Evolutionary conservation across 768 basidiomycete genomes (phyloP), one percentile per base, ranked within the genome.

Genomic region (Coprinopsis cinerea): DNA sequence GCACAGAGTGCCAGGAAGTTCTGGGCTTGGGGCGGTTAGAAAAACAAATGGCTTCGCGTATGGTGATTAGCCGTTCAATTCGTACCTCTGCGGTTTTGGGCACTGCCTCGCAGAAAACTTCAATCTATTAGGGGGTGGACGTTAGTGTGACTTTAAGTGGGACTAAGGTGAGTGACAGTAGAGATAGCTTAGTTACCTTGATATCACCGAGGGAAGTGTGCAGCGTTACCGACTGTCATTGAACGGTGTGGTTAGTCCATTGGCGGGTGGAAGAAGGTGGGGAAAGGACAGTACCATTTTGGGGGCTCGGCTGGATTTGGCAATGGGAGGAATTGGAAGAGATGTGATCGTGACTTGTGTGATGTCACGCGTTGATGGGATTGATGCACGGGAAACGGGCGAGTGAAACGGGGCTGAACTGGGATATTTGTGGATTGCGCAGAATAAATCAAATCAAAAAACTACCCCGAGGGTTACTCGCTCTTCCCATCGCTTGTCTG

Each of bases 1-100:
- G 92, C 96, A 61, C 91, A 93, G 13, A 98, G 76, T 0, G 92
- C 94, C 13, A 99, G 75, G 61, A 98, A 99, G 67, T 98, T 99
- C 93, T 96, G 59, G 27, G 14, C 37, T 18, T 34, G 47, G 48
- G 53, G 51, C 42, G 44, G 48, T 52, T 46, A 32, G 47, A 18
- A 6, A 11, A 17, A 9, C 36, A 39, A 18, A 32, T 32, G 7
- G 17, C 17, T 39, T 9, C 18, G 36, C 11, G 36, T 39, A 6
- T 39, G 11, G 36, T 49, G 14, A 32, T 47, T 40, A 23, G 27
- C 47, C 39, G 32, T 47, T 41, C 44, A 44, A 55, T 9, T 47
- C 55, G 11, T 55, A 92, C 94, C 75, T 99, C 95, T 57, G 94
- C 92, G 10, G 93, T 76, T 66, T 92, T 92, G 20, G 96, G 96